Evolutionary conservation across 345 rosid species (phyloP), one percentile per base, ranked within the genome.

Genomic region (Turritis glabra): DNA sequence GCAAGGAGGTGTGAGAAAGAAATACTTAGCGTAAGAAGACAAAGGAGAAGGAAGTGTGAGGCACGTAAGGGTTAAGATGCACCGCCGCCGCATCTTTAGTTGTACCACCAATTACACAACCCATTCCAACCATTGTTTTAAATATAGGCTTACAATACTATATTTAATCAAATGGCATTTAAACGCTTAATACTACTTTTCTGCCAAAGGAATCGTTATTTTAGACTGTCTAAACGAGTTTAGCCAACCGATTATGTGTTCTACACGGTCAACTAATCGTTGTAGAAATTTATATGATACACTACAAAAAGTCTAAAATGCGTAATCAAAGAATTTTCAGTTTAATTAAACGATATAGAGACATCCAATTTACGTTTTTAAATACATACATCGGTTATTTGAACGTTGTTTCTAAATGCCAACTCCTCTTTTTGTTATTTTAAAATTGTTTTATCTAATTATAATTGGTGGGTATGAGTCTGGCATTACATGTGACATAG

Each of bases 21-120:
- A 58, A 73, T 80, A 72, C 73, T 73, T 82, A 64, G 74, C 83
- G 82, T 79, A 77, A 60, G 67, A 77, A 71, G 69, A 70, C 60
- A 73, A 74, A 61, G 79, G 64, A 70, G 82, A 65, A 58, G 77
- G 67, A 72, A 74, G 75, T 67, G 77, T 44, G 76, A 69, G 74
- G 82, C 84, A 82, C 80, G 85, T 55, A 69, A 76, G 79, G 69
- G 54, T 64, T 48, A 26, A 71, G 77, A 77, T 77, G 80, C 80
- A 71, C 80, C 80, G 80, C 80, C 76, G 80, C 77, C 80, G 80
- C 73, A 71, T 71, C 77, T 64, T 71, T 71, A 70, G 61, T 71
- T 71, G 60, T 46, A 46, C 61, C 76, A 71, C 76, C 80, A 64
- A 64, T 57, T 37, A 35, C 76, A 70, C 72, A 71, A 71, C 71